These are phyloP conservation scores for Kregervanrija fluxuum DNA, from an alignment of 805 yeast genomes.

Conservation along the genomic window DNA sequence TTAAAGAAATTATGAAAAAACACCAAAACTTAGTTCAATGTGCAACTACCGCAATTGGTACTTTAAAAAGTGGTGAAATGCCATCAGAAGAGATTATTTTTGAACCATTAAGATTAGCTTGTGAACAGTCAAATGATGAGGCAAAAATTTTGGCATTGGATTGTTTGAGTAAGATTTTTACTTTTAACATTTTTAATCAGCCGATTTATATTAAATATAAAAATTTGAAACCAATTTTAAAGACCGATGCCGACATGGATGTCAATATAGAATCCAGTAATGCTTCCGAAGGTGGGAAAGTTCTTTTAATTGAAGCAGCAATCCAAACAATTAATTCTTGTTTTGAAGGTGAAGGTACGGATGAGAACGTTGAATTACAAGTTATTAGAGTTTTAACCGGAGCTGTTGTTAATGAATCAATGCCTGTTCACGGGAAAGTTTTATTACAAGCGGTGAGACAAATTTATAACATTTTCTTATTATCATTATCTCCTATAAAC, in stretches of 20 bases:
- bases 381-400: slow-evolving; percentile 88
- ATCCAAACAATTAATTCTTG: slow-evolving; percentile 79
- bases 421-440: slow-evolving; percentile 86
- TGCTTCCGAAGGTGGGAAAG: slow-evolving; percentile 25
- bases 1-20: slow-evolving; percentile 33
- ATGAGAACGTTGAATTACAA: slow-evolving; percentile 82
- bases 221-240: slow-evolving; percentile 18
- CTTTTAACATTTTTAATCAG: slow-evolving; percentile 71
- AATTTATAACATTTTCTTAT: slow-evolving; percentile 84
- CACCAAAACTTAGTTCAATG: slow-evolving; percentile 33
- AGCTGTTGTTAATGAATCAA: slow-evolving; percentile 70
- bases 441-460: slow-evolving; percentile 86
- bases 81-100: slow-evolving; percentile 52
- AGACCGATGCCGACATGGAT: slow-evolving; percentile 33
- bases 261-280: slow-evolving; percentile 34
- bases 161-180: slow-evolving; percentile 78
- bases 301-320: slow-evolving; percentile 68
- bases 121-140: slow-evolving; percentile 59
- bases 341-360: slow-evolving; percentile 89
- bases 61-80: slow-evolving; percentile 32
- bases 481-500: slow-evolving; percentile 72
- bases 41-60: slow-evolving; percentile 35
- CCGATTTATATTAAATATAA: slow-evolving; percentile 41
- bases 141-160: slow-evolving; percentile 74
- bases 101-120: slow-evolving; percentile 69